These are phyloP conservation scores for Tulasnella sp. DNA, from an alignment of 768 basidiomycete genomes.

Conservation along the genomic window DNA sequence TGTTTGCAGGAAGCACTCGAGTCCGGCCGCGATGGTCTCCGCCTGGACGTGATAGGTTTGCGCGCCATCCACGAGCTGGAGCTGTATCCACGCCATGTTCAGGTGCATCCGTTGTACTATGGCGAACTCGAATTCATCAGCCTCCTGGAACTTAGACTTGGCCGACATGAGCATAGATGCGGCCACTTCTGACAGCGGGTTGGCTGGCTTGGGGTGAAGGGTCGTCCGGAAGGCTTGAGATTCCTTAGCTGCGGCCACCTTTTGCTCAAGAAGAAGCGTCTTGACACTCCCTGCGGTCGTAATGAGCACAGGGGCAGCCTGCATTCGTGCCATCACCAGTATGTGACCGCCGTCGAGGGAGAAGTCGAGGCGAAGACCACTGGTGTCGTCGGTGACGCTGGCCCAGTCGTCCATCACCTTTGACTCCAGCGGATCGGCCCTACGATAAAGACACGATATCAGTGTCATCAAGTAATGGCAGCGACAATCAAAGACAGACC, in stretches of 20 bases:
- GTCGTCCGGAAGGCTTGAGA: constrained; percentile 67
- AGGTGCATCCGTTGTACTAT: constrained; percentile 69
- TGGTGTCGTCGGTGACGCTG: constrained; percentile 31
- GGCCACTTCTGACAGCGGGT: constrained; percentile 75
- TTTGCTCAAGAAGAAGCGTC: constrained; percentile 58
- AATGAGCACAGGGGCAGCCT: constrained; percentile 67
- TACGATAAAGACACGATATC: constrained; percentile 24
- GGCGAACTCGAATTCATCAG: constrained; percentile 46
- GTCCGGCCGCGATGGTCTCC: constrained; percentile 52
- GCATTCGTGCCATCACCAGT: constrained; percentile 53
- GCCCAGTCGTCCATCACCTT: constrained; percentile 79
- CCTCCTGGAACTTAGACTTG: constrained; percentile 56
- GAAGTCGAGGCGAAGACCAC: constrained; percentile 55
- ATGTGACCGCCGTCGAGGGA: constrained; percentile 60
- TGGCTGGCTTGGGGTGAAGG: constrained; percentile 60
- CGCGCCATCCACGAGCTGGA: constrained; percentile 68
- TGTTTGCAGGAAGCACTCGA: constrained; percentile 50
- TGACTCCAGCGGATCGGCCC: constrained; percentile 67
- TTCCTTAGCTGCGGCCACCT: constrained; percentile 64
- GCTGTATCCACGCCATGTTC: constrained; percentile 47
- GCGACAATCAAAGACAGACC: constrained; percentile 32
- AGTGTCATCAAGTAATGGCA: constrained; percentile 21
- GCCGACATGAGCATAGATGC: constrained; percentile 73
- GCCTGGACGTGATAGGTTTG: constrained; percentile 70
- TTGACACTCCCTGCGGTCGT: constrained; percentile 65